phyloP scores from a whole-genome alignment of 2,329 filamentous ascomycete genomes.

The Colletotrichum sp. region DNA sequence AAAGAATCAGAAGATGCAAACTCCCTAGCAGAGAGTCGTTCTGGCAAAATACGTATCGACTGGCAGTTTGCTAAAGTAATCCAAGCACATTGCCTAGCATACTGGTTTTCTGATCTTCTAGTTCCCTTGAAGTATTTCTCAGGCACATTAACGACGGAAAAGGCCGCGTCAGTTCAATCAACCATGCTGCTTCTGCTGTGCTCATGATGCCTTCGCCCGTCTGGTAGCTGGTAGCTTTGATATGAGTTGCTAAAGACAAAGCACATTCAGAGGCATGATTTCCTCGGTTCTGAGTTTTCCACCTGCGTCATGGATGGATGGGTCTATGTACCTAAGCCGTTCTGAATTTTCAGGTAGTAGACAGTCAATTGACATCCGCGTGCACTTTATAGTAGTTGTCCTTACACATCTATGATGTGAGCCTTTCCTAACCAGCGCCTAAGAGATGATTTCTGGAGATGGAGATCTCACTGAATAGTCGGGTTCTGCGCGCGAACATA shows the following conservation, averaged over 20 bases:
- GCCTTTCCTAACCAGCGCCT: accelerated
- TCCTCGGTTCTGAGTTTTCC: no score
- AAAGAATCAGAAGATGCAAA: not conserved
- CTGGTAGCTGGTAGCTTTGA: no score
- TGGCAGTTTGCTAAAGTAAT: not conserved
- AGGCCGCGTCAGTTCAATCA: accelerated
- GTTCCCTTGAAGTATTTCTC: not conserved
- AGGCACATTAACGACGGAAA: not conserved
- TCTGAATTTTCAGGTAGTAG: not conserved
- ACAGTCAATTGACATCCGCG: not conserved
- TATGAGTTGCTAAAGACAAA: no score
- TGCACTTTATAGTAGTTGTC: accelerated
- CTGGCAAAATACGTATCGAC: no score
- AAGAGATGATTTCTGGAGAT: not conserved
- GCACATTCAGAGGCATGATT: no score
- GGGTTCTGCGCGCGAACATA: accelerated
- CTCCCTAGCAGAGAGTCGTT: no score
- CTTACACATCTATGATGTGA: not conserved
- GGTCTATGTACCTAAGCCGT: not conserved
- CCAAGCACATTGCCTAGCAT: not conserved
- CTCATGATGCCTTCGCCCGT: no score
- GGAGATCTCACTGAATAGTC: not conserved
- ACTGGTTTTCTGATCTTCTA: not conserved
- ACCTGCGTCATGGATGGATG: accelerated
- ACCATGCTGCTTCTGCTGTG: not conserved